Evolutionary conservation across 768 basidiomycete genomes (phyloP), one percentile per base, ranked within the genome.

Genomic region (Sistotremastrum suecicum): DNA sequence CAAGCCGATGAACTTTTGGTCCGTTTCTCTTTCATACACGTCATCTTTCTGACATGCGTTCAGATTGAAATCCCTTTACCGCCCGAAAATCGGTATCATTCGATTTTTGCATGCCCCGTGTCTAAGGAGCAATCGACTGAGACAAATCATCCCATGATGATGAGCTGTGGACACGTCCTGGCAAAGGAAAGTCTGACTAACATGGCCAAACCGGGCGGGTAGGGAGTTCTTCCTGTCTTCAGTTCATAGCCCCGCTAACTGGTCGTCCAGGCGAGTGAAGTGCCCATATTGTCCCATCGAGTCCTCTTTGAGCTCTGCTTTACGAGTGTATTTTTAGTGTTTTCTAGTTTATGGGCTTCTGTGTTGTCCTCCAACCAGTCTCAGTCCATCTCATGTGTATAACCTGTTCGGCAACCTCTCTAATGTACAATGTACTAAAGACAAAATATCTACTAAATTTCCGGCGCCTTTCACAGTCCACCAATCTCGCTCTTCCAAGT

Each of bases 91-190:
- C 73, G 90, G 31, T 98, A 92, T 63, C 95, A 99, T 61, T 95
- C 92, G 1, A 83, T 98, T 47, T 98, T 99, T 60, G 81, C 90
- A 41, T 99, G 95, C 61, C 88, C 95, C 0, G 95, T 99, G 20
- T 94, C 90, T 6, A 98, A 97, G 63, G 94, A 98, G 56, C 94
- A 95, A 63, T 80, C 90, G 28, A 92, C 87, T 3, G 83, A 88
- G 44, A 62, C 72, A 48, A 99, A 99, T 60, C 95, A 91, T 6
- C 94, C 95, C 0, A 95, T 95, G 89, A 92, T 97, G 85, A 83
- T 99, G 71, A 66, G 68, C 3, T 98, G 95, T 59, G 95, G 94
- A 2, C 95, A 99, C 63, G 91, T 95, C 35, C 80, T 99, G 39
- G 82, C 88, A 2, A 83, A 83, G 58, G 94, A 97, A 56, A 94